phyloP scores from a whole-genome alignment of 2,329 filamentous ascomycete species.

The Scedosporium aurantiacum region DNA sequence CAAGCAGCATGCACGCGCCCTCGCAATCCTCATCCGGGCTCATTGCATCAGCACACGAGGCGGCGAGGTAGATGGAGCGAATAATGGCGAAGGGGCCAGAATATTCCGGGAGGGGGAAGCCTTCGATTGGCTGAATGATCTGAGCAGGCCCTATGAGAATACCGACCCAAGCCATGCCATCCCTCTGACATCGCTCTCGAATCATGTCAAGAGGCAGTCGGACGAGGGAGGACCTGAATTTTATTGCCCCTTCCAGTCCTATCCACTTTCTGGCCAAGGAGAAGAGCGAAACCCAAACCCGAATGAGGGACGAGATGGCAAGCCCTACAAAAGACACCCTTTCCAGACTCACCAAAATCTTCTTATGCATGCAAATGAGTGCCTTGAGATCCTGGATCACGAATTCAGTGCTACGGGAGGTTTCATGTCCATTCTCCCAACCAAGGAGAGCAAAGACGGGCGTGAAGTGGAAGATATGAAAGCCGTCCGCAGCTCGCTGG shows the following conservation, averaged over 20 bases:
- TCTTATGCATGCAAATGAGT: constrained; percentile 46
- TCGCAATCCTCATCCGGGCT: constrained; percentile 38
- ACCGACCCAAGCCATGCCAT: constrained; percentile 34
- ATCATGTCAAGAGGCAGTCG: constrained; percentile 30
- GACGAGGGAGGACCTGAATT: constrained; percentile 29
- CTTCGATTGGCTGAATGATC: constrained; percentile 46
- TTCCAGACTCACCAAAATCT: constrained; percentile 38
- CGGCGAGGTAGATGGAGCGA: constrained; percentile 17
- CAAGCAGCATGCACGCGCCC: constrained; percentile 50
- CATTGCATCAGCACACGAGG: constrained; percentile 27
- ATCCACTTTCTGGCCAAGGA: constrained; percentile 10
- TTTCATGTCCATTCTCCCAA: constrained; percentile 42
- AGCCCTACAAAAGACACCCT: constrained; percentile 16
- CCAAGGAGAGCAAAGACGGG: constrained; percentile 22
- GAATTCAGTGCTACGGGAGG: constrained; percentile 46
- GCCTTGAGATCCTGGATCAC: constrained; percentile 49
- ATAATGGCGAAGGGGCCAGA: constrained; percentile 8
- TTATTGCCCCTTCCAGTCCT: constrained; percentile 32
- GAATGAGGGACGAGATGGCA: no score
- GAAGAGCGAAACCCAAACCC: neutral
- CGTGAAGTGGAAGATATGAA: constrained; percentile 22
- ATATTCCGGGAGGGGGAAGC: constrained; percentile 33
- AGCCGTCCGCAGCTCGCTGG: constrained; percentile 36
- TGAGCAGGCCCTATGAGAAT: constrained; percentile 36
- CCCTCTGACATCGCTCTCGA: constrained; percentile 34